Base-by-base conservation (phyloP, 2,329 filamentous ascomycete species). In the Torrubiellomyces zombiae region DNA sequence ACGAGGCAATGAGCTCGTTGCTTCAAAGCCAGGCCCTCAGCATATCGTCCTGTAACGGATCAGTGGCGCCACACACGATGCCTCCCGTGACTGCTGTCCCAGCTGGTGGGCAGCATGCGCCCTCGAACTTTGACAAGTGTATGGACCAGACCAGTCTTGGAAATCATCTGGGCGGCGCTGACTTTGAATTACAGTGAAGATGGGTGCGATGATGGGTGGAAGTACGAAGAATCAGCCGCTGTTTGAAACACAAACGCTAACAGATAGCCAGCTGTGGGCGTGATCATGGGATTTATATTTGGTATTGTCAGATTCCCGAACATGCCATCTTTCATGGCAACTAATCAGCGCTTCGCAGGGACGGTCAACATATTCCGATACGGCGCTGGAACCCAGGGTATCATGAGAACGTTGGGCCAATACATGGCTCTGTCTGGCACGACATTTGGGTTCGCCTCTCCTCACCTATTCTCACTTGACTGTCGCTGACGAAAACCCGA, bases 141-240 rank as follows among this genome's bases (percentile, higher is more conserved):
- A 56, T 30, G 44, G 27, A 28, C 26, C 28, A 21, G n/a, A n/a
- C n/a, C 25, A 23, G 22, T 23, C 19, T 21, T 26, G 28, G 13
- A 11, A 26, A 21, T 15, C 16, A 16, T 12, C 10, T 18, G 17
- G 23, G 22, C 23, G 21, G 9, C 16, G 20, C 29, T 29, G 31
- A 31, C 36, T 32, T 2, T 18, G 7, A 28, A 18, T 17, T 28
- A 14, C 24, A 52, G 48, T 52, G 22, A 94, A 93, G 64, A 94
- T 95, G 83, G 89, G 89, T 41, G 83, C 79, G 34, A 75, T 98
- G 75, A 95, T 95, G 83, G 89, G 89, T 40, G 81, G 83, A 50
- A 91, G 86, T 95, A 78, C 44, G 83, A 69, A 26, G 25, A 26
- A 18, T 21, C n/a, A 13, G 16, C n/a, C 9, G 25, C 20, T 17